These are phyloP conservation scores for Acrocalymma vagum DNA, from an alignment of 2,329 filamentous ascomycete species.

Conservation along the genomic window DNA sequence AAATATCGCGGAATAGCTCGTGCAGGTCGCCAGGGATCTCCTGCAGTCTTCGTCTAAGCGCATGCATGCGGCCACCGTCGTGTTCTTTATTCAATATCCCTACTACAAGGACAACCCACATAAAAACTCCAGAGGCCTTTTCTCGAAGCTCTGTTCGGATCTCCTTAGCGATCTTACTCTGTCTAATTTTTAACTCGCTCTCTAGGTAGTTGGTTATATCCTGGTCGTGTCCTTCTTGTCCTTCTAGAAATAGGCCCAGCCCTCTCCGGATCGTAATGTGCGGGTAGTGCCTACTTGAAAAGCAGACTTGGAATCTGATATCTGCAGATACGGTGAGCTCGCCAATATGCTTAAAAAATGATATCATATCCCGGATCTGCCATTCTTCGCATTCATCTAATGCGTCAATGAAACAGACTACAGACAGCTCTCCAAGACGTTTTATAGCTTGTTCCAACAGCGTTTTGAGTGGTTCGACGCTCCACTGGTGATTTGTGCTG, in stretches of 20 bases:
- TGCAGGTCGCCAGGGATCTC: slow-evolving; percentile 10
- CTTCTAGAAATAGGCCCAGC: slow-evolving; percentile 43
- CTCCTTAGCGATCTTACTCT: slow-evolving; percentile 8
- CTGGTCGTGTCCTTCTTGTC: slow-evolving; percentile 40
- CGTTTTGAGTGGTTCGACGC: slow-evolving; percentile 14
- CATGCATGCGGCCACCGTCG: slow-evolving; percentile 32
- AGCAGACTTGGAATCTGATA: slow-evolving; percentile 28
- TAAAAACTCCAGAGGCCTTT: slow-evolving; percentile 34
- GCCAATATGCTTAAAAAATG: slow-evolving; percentile 52
- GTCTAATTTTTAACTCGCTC: slow-evolving; percentile 19
- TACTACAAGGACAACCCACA: slow-evolving; percentile 49
- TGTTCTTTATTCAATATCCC: slow-evolving; percentile 54
- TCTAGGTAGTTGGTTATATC: slow-evolving; percentile 38
- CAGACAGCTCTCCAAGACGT: slow-evolving; percentile 14
- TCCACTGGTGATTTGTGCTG: slow-evolving; percentile 18
- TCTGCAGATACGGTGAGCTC: slow-evolving; percentile 23
- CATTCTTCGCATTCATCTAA: slow-evolving; percentile 59
- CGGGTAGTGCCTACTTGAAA: slow-evolving; percentile 54
- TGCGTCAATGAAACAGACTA: slow-evolving; percentile 51
- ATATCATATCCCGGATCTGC: slow-evolving; percentile 54
- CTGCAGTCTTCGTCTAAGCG: slow-evolving; percentile 39
- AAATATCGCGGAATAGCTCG: slow-evolving; percentile 8
- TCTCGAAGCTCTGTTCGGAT: slow-evolving; percentile 37
- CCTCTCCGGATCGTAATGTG: slow-evolving; percentile 46
- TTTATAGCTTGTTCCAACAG: slow-evolving; percentile 28